Conservation (phyloP, 1,284 basidiomycete species). For the Ustilago loliicola region DNA sequence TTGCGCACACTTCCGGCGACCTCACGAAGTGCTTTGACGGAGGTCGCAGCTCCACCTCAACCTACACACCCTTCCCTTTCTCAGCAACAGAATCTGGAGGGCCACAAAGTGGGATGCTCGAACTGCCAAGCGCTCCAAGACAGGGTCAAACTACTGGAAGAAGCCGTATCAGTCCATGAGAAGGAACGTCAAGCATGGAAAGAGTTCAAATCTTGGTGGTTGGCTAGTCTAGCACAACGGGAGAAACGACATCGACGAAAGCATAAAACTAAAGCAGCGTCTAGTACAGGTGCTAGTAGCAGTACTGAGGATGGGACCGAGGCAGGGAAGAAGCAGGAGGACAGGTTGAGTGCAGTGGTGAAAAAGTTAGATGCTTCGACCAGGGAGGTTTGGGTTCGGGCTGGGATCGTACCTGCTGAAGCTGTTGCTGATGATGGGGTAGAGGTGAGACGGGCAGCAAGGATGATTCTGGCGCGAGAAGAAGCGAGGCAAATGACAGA, state of each 20-base stretch:
- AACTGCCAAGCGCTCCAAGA: background rate
- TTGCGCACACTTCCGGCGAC: background rate
- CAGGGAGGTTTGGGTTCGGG: constrained; percentile 9
- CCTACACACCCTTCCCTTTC: too few species aligned
- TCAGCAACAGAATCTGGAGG: too few species aligned
- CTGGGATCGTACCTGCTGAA: constrained; percentile 7
- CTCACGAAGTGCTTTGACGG: background rate
- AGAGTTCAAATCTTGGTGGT: constrained; percentile 46
- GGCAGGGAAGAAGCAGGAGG: background rate
- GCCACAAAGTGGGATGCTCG: background rate
- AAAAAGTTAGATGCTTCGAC: constrained; percentile 2
- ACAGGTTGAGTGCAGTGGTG: background rate
- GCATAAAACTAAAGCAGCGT: background rate
- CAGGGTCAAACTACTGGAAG: constrained; percentile 7
- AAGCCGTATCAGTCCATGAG: constrained; percentile 3
- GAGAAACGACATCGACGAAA: constrained; percentile 5
- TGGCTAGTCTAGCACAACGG: constrained; percentile 19
- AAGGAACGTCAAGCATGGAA: constrained; percentile 31
- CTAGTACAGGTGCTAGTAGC: background rate
- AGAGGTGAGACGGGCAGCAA: background rate
- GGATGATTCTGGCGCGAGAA: background rate
- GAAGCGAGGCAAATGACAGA: background rate
- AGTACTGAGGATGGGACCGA: background rate
- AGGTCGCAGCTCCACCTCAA: background rate
- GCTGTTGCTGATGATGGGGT: background rate